Conservation (phyloP, 2,329 filamentous ascomycete species). For the Diaporthe nobilis region DNA sequence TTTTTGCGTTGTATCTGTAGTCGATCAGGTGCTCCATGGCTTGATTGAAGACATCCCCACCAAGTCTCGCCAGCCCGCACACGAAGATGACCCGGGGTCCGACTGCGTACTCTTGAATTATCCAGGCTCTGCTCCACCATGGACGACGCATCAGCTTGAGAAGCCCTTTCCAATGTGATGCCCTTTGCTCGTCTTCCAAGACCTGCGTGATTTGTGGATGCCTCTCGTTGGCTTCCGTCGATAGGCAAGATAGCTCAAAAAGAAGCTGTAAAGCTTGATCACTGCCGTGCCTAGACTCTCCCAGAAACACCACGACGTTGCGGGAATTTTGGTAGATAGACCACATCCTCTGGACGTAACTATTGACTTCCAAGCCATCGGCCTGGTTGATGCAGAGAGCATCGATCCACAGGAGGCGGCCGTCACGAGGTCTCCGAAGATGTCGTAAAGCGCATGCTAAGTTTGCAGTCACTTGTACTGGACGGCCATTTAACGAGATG, state of each 20-base stretch:
- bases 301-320: slow-evolving; percentile 22
- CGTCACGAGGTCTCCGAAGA: background rate
- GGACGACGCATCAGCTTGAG: background rate
- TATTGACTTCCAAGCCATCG: slow-evolving; percentile 13
- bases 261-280: slow-evolving; percentile 19
- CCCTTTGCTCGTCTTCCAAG: background rate
- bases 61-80: slow-evolving; percentile 3
- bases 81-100: slow-evolving; percentile 17
- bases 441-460: slow-evolving; percentile 12
- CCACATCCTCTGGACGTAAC: slow-evolving; percentile 27
- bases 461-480: slow-evolving; percentile 11
- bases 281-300: background rate
- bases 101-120: slow-evolving; percentile 21
- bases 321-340: slow-evolving; percentile 11
- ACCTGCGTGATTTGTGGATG: background rate
- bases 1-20: slow-evolving; percentile 17
- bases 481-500: background rate
- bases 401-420: slow-evolving; percentile 26
- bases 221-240: background rate
- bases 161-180: slow-evolving; percentile 3
- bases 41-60: slow-evolving; percentile 1
- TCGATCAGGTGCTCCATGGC: slow-evolving; percentile 26
- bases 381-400: slow-evolving; percentile 24
- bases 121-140: slow-evolving; percentile 29
- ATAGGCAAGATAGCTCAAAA: background rate